Evolutionary conservation across 306 rosid species (phyloP).

Genomic region (Trichosanthes truncata): DNA sequence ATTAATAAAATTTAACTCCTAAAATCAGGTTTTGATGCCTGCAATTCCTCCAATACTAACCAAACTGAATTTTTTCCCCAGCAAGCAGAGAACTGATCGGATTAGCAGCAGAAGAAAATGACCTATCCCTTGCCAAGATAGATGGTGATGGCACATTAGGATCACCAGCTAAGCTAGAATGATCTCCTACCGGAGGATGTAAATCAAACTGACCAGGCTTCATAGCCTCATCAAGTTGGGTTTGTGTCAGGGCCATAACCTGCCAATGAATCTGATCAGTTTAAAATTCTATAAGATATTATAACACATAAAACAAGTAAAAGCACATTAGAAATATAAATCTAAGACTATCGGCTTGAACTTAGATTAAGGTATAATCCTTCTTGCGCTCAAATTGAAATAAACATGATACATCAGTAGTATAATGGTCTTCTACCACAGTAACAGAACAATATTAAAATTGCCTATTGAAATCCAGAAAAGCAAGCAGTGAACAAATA

Average conservation of each 20-base stretch:
- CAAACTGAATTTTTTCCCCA: constrained; percentile 98
- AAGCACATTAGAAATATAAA: not conserved
- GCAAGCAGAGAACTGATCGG: constrained; percentile 91
- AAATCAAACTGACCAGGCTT: constrained; percentile 75
- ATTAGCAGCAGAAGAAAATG: constrained; percentile 53
- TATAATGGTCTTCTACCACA: not conserved
- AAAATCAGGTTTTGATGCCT: constrained; percentile 9
- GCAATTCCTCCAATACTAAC: constrained; percentile 34
- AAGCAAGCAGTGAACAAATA: not conserved
- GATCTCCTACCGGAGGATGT: constrained; percentile 47
- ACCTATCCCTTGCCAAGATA: constrained; percentile 59
- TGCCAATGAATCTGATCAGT: constrained; percentile 24
- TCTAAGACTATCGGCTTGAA: not conserved
- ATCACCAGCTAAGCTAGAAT: constrained; percentile 36
- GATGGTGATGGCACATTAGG: constrained; percentile 59
- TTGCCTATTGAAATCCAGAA: not conserved
- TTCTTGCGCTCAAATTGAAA: not conserved
- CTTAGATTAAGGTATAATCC: not conserved
- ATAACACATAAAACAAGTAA: not conserved
- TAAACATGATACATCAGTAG: not conserved
- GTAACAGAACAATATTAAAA: not conserved
- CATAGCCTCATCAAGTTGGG: constrained; percentile 96
- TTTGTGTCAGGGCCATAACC: constrained; percentile 88
- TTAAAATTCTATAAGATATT: not conserved
- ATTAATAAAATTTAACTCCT: constrained; percentile 11